phyloP scores from a whole-genome alignment of 805 yeast species.

The Metschnikowia reukaufii region DNA sequence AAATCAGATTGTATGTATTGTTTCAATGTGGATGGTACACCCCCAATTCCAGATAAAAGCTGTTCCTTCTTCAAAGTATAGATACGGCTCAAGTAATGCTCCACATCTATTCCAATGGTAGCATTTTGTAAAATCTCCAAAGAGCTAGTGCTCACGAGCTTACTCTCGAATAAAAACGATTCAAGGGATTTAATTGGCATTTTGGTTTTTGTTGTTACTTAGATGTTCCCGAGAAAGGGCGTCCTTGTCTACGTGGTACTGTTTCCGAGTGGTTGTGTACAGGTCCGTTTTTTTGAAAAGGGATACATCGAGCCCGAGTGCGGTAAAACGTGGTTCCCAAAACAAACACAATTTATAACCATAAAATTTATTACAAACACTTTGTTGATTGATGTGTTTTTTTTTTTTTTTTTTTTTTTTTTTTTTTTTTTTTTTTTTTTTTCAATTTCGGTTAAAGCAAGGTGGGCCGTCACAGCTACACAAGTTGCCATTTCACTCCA shows the following conservation, averaged over 20 bases:
- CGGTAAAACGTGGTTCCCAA: too few species aligned
- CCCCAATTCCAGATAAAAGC: slow-evolving; percentile 74
- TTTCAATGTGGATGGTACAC: slow-evolving; percentile 65
- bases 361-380: too few species aligned
- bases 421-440: too few species aligned
- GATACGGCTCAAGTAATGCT: slow-evolving; percentile 68
- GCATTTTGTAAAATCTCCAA: slow-evolving; percentile 65
- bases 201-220: not conserved
- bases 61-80: slow-evolving; percentile 66
- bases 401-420: too few species aligned
- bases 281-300: not conserved
- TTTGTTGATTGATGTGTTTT: too few species aligned
- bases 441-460: too few species aligned
- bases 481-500: too few species aligned
- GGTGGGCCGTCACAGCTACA: too few species aligned
- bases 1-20: slow-evolving; percentile 62
- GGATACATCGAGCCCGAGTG: not conserved
- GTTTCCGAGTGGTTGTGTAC: not conserved
- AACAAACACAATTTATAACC: too few species aligned
- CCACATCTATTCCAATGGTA: slow-evolving; percentile 80
- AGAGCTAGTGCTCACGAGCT: slow-evolving; percentile 58
- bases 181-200: slow-evolving; percentile 60
- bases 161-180: slow-evolving; percentile 65
- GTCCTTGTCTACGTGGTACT: not conserved
- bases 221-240: not conserved